Base-by-base conservation (phyloP, 306 rosid genomes). In the Pterocarpus macrocarpus region DNA sequence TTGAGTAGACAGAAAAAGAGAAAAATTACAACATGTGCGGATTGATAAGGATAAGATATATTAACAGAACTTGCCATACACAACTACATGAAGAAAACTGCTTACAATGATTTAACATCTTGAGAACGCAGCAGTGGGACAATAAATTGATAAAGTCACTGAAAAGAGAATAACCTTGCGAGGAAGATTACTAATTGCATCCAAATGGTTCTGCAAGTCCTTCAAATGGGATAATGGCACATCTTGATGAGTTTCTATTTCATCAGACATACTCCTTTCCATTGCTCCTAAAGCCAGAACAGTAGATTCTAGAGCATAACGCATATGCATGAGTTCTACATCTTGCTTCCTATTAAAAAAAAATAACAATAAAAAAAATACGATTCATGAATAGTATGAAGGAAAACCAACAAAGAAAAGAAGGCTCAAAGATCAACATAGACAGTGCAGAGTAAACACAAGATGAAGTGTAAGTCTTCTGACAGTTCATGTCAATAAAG, bases 321-420 rank as follows among this genome's bases (percentile, higher is more conserved):
- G 96, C 99, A 95, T 93, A 86, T 91, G 94, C 94, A 95, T 89
- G 76, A 95, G 98, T 87, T 95, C 99, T 86, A 93, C 84, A 86
- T 95, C 99, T 85, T 93, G 98, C 86, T 83, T 85, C 92, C 99
- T 95, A 83, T 72, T 77, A 65, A 69, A 79, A 81, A 43, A 43
- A 0, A 5, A 22, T 22, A 22, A 22, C 28, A 9, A 1, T 43
- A 9, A 1, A 9, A 8, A 5, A 5, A 9, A 9, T 7, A 43
- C 4, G 47, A 43, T 43, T 43, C 8, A 9, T 43, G 34, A 58
- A 69, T 36, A 52, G 5, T 39, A 38, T 17, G 65, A 90, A 80
- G 52, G 32, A 77, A 75, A 76, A 69, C 64, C 74, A 86, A 79
- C 69, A 87, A 61, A 57, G 45, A 58, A 70, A 61, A 74, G 77